Evolutionary conservation across 2,329 filamentous ascomycete genomes (phyloP).

Genomic region (Calcarisporium arbuscula): DNA sequence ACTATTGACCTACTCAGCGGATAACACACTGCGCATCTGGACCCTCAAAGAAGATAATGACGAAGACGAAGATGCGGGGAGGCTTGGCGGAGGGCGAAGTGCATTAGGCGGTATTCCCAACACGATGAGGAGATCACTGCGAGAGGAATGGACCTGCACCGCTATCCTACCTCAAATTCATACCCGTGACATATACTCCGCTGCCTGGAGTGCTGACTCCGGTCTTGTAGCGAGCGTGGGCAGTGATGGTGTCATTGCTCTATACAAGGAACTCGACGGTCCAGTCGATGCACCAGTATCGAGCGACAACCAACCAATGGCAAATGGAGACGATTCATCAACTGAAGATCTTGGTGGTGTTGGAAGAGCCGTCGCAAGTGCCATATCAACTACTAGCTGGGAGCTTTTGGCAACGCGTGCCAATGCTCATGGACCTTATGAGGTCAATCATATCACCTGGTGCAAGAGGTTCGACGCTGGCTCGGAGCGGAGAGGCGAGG

Average conservation of each 20-base stretch:
- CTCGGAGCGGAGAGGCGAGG: slow-evolving; percentile 45
- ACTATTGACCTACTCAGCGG: slow-evolving; percentile 79
- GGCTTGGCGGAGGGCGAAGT: slow-evolving; percentile 27
- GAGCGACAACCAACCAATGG: slow-evolving; percentile 24
- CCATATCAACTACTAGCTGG: slow-evolving; percentile 50
- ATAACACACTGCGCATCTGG: slow-evolving; percentile 77
- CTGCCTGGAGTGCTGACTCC: slow-evolving; percentile 71
- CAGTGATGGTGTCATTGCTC: slow-evolving; percentile 73
- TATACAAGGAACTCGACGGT: slow-evolving; percentile 66
- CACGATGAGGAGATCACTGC: slow-evolving; percentile 71
- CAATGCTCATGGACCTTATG: slow-evolving; percentile 82
- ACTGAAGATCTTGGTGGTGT: too few relatives aligned
- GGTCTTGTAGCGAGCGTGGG: slow-evolving; percentile 83
- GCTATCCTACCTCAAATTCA: slow-evolving; percentile 69
- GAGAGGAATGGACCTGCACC: slow-evolving; percentile 81
- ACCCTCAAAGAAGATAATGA: slow-evolving; percentile 51
- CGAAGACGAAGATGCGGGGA: slow-evolving; percentile 30
- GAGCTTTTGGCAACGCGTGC: slow-evolving; percentile 60
- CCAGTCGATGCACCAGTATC: slow-evolving; percentile 11
- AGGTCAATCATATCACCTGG: slow-evolving; percentile 91
- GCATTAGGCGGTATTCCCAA: slow-evolving; percentile 67
- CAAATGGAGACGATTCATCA: slow-evolving; percentile 12
- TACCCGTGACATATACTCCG: slow-evolving; percentile 75
- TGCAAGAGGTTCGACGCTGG: slow-evolving; percentile 68
- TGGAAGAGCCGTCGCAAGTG: too few relatives aligned